phyloP scores from a whole-genome alignment of 2,329 filamentous ascomycete species.

The Trichoderma afroharzianum region DNA sequence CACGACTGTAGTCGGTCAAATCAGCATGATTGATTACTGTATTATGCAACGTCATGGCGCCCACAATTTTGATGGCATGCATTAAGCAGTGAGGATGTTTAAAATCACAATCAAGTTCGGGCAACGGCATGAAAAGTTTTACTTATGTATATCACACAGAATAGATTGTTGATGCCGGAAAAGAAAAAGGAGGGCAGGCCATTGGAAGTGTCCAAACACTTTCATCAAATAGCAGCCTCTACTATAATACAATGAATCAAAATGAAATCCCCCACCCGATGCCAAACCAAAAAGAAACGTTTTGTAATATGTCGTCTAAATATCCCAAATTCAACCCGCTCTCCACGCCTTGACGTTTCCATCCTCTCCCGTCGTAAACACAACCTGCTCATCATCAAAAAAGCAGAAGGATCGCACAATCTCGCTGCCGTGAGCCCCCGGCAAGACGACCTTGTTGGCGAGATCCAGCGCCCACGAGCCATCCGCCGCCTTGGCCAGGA shows the following conservation, averaged over 20 bases:
- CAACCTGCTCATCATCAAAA: constrained; percentile 55
- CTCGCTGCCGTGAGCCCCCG: constrained; percentile 60
- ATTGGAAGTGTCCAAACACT: not conserved
- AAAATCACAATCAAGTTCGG: not conserved
- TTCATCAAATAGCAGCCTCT: not conserved
- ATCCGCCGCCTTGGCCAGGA: constrained; percentile 48
- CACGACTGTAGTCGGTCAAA: not conserved
- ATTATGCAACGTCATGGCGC: not conserved
- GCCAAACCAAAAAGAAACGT: not conserved
- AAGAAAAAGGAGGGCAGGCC: not conserved
- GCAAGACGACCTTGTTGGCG: constrained; percentile 55
- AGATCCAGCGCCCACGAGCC: constrained; percentile 52
- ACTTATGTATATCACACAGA: not conserved
- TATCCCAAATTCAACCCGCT: constrained; percentile 21
- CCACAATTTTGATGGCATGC: too few species aligned
- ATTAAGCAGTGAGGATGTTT: not conserved
- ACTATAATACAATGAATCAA: not conserved
- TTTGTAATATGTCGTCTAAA: not conserved
- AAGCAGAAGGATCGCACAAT: constrained; percentile 63
- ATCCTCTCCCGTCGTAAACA: constrained; percentile 59
- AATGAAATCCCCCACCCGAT: not conserved
- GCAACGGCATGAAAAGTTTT: not conserved
- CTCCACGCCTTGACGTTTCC: constrained; percentile 56
- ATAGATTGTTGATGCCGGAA: not conserved
- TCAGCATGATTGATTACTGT: not conserved